phyloP scores from a whole-genome alignment of 495 filamentous ascomycete genomes.

The Penicillium herquei region DNA sequence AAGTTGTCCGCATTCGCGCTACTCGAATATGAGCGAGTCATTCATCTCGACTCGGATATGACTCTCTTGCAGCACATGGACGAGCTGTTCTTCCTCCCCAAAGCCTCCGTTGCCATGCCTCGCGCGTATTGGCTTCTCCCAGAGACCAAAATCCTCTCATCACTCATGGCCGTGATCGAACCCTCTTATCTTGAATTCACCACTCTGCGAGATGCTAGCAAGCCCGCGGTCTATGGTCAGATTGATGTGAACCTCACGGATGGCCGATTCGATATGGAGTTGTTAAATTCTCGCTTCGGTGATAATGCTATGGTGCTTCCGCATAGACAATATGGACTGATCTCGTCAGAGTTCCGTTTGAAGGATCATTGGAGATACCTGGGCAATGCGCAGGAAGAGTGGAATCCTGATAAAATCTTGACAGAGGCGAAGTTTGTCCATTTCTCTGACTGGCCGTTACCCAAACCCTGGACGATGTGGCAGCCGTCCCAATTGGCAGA shows the following conservation, averaged over 20 bases:
- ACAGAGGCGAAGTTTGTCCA: slow-evolving; percentile 74
- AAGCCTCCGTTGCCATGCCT: slow-evolving; percentile 59
- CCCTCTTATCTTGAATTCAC: slow-evolving; percentile 56
- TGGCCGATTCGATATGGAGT: slow-evolving; percentile 64
- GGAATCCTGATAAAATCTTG: slow-evolving; percentile 64
- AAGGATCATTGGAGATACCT: slow-evolving; percentile 61
- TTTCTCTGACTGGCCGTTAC: slow-evolving; percentile 78
- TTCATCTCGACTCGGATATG: slow-evolving; percentile 68
- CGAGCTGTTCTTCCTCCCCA: slow-evolving; percentile 71
- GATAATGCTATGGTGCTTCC: slow-evolving; percentile 70
- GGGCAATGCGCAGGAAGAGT: slow-evolving; percentile 59
- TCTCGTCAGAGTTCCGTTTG: slow-evolving; percentile 68
- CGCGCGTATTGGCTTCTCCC: slow-evolving; percentile 70
- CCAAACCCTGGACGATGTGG: slow-evolving; percentile 75
- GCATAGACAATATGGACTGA: slow-evolving; percentile 67
- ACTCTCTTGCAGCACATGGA: slow-evolving; percentile 65
- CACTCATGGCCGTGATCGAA: slow-evolving; percentile 62
- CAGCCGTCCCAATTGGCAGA: slow-evolving; percentile 45
- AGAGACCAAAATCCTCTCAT: slow-evolving; percentile 52
- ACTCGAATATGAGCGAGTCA: slow-evolving; percentile 63
- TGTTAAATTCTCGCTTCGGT: slow-evolving; percentile 68
- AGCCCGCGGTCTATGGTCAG: slow-evolving; percentile 34
- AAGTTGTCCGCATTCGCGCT: slow-evolving; percentile 72
- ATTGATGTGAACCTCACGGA: slow-evolving; percentile 32
- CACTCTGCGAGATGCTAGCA: slow-evolving; percentile 45